Evolutionary conservation across 2,329 filamentous ascomycete species (phyloP).

Genomic region (Aspergillus melleus): DNA sequence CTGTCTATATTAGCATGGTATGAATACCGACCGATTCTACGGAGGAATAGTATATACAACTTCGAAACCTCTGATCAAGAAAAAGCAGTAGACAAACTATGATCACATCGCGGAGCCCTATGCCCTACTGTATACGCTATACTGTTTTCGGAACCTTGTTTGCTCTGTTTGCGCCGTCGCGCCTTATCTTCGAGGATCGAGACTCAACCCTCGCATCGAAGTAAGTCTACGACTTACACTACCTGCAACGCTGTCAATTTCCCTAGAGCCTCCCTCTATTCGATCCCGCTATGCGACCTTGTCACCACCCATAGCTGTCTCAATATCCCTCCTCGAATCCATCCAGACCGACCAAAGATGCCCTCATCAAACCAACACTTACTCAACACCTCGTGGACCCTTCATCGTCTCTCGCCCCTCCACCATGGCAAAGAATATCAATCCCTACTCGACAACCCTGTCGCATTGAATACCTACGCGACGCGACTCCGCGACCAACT

Average conservation of each 20-base stretch:
- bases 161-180: slow-evolving; percentile 5
- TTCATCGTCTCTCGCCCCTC: slow-evolving; percentile 56
- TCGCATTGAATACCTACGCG: slow-evolving; percentile 47
- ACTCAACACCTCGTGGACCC: slow-evolving; percentile 55
- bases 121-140: background rate
- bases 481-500: slow-evolving; percentile 50
- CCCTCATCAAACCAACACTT: slow-evolving; percentile 39
- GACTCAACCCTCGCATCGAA: too few species aligned
- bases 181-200: background rate
- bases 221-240: too few species aligned
- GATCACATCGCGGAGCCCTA: too few species aligned
- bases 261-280: too few species aligned
- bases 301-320: too few species aligned
- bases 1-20: background rate
- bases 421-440: slow-evolving; percentile 46
- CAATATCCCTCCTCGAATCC: background rate
- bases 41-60: background rate
- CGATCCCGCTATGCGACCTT: too few species aligned
- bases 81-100: too few species aligned
- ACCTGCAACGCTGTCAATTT: too few species aligned
- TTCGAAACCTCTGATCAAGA: too few species aligned
- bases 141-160: slow-evolving; percentile 4
- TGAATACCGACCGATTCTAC: background rate
- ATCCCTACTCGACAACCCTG: slow-evolving; percentile 34
- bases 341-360: slow-evolving; percentile 20